Evolutionary conservation across 805 yeast genomes (phyloP).

Genomic region (Candida ovalis): DNA sequence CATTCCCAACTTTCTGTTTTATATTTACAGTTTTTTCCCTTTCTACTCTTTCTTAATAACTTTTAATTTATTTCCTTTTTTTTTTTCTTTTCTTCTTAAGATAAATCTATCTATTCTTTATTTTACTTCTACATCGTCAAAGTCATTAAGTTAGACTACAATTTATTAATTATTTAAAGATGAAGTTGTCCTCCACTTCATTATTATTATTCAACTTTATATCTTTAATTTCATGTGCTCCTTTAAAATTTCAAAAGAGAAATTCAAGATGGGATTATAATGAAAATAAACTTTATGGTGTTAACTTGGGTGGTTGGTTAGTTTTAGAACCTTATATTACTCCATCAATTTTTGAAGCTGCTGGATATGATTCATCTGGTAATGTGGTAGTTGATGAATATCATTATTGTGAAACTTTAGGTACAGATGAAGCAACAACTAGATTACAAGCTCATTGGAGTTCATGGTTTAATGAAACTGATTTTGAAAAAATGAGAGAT

Average conservation of each 20-base stretch:
- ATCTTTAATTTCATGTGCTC: slow-evolving; percentile 18
- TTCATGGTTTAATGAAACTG: slow-evolving; percentile 70
- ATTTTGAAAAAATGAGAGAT: slow-evolving; percentile 54
- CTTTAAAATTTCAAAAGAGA: slow-evolving; percentile 27
- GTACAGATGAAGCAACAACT: slow-evolving; percentile 49
- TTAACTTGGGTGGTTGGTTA: slow-evolving; percentile 88
- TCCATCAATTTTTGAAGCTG: slow-evolving; percentile 64
- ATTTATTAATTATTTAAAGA: background rate
- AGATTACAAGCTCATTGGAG: slow-evolving; percentile 71
- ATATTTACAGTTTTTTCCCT: no score
- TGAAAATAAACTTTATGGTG: slow-evolving; percentile 46
- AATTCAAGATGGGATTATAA: slow-evolving; percentile 31
- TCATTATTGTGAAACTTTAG: slow-evolving; percentile 58
- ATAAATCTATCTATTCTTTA: background rate
- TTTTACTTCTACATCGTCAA: no score
- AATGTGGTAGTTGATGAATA: slow-evolving; percentile 78
- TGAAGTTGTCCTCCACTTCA: slow-evolving; percentile 10
- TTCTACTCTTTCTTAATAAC: background rate
- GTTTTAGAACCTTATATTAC: slow-evolving; percentile 84
- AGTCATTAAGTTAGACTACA: no score
- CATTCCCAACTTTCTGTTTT: no score
- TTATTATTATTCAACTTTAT: slow-evolving; percentile 3
- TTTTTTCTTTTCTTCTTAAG: no score
- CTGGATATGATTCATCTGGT: slow-evolving; percentile 35
- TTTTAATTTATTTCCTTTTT: no score